Percentiles rank a stretch among this genome's conserved stretches.
These are phyloP conservation scores for Spencermartinsiella ligniputridi DNA, from an alignment of 1,139 yeast genomes.

Conservation along the genomic window DNA sequence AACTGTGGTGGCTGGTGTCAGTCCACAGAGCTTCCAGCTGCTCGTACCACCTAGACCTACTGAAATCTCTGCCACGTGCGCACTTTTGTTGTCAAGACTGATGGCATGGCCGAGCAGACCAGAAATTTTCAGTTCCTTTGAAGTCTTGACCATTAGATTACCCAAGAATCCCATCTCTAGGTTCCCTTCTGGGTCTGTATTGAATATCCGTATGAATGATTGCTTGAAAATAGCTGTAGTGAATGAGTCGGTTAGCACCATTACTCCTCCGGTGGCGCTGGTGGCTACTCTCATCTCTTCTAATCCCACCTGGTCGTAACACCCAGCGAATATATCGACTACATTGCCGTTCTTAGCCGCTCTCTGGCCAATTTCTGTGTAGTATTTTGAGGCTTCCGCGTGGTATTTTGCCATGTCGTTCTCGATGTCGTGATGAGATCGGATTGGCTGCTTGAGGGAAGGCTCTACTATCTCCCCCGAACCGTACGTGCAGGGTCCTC, in stretches of 20 bases:
- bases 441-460: constrained; percentile 82
- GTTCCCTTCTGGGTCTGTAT: constrained; percentile 79
- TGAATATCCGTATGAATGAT: constrained; percentile 76
- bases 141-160: constrained; percentile 74
- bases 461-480: constrained; percentile 88
- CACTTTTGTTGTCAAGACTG: constrained; percentile 38
- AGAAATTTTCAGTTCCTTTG: constrained; percentile 78
- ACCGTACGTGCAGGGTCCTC: constrained; percentile 86
- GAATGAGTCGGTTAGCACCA: constrained; percentile 86
- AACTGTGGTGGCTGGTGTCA: constrained; percentile 83
- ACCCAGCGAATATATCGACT: constrained; percentile 89
- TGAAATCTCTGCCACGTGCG: constrained; percentile 86
- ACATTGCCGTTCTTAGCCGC: constrained; percentile 71
- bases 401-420: constrained; percentile 66
- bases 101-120: constrained; percentile 85
- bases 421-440: constrained; percentile 93
- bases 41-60: constrained; percentile 91
- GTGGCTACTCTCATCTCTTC: constrained; percentile 86
- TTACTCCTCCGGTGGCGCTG: constrained; percentile 82
- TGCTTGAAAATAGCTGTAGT: constrained; percentile 92
- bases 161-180: constrained; percentile 66
- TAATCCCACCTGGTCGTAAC: constrained; percentile 94
- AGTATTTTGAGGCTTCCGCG: constrained; percentile 79
- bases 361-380: constrained; percentile 68
- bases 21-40: constrained; percentile 76